A percentile compares a stretch with the other conserved stretches of the same genome.
Evolutionary conservation across 768 basidiomycete species (phyloP).

Genomic region (Boletus bicolor): DNA sequence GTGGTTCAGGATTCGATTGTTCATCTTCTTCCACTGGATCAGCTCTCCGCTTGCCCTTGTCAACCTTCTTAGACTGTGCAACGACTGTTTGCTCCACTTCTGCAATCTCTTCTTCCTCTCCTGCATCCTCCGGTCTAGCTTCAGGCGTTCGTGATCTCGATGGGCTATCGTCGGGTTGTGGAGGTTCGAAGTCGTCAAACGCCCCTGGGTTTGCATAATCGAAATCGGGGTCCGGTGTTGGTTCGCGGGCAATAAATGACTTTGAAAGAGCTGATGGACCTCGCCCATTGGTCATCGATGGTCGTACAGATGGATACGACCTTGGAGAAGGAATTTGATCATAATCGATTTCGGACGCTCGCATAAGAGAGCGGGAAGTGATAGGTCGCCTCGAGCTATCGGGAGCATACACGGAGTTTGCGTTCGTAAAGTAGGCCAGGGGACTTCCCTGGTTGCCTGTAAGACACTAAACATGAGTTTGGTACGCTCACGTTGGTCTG

Average conservation of each 20-base stretch:
- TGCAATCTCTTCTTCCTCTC: constrained; percentile 23
- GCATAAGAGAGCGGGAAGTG: constrained; percentile 46
- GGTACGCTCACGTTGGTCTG: not conserved
- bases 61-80: constrained; percentile 21
- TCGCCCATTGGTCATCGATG: constrained; percentile 33
- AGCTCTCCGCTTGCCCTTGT: constrained; percentile 44
- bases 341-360: constrained; percentile 55
- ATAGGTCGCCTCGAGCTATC: constrained; percentile 33
- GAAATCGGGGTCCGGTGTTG: constrained; percentile 20
- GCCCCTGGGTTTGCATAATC: constrained; percentile 23
- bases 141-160: constrained; percentile 44
- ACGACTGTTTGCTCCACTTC: constrained; percentile 34
- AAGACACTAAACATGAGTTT: constrained; percentile 2
- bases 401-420: constrained; percentile 39
- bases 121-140: constrained; percentile 44
- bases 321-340: constrained; percentile 63
- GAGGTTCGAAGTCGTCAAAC: constrained; percentile 29
- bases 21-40: constrained; percentile 15
- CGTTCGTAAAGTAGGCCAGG: constrained; percentile 35
- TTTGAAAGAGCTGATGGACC: constrained; percentile 34
- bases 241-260: constrained; percentile 22
- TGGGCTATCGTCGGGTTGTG: constrained; percentile 25
- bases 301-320: constrained; percentile 30
- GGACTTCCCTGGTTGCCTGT: constrained; percentile 32
- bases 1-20: constrained; percentile 3